Evolutionary conservation across 371 early-diverging fungal genomes (phyloP), one percentile per base, ranked within the genome.

Genomic region (Syncephalastrum contaminatum): DNA sequence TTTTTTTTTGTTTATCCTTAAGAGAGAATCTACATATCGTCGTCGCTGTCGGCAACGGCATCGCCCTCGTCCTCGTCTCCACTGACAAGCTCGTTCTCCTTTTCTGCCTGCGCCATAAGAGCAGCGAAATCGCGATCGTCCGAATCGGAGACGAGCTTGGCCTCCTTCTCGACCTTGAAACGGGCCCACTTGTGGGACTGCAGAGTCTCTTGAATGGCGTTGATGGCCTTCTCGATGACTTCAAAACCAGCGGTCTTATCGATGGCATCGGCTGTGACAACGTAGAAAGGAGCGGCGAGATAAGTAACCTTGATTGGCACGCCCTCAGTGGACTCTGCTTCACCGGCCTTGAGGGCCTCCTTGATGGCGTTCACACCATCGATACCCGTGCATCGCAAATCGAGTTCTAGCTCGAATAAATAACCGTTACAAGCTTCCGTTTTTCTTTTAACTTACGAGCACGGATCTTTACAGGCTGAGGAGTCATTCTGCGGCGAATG

Each of bases 341-440:
- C 94, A 56, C 96, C 98, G 43, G 95, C 93, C 66, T 72, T 78
- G 60, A 99, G 81, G 2, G 98, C 97, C 30, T 84, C 82, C 70
- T 96, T 96, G 69, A 99, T 94, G 43, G 97, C 97, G 67, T 94
- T 93, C 19, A 99, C 93, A 60, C 99, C 99, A 71, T 97, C 94
- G 66, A 93, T 92, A 64, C 91, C 92, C 60, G 90, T 93, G 81
- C 99, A 99, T 63, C 92, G 91, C 48, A 97, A 90, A 72, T 99
- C 99, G 54, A 99, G 85, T 83, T 99, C 99, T 74, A 52, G 5
- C 6, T 41, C 10, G 14, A 7, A 39, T 53, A 13, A 4, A 48
- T 51, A 25, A 20, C 44, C 36, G 10, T 39, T 36, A 13, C 40
- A 39, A 21, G 44, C 21, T 18, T 25, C 27, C 18, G 40, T 30